Conservation (phyloP, 352 stramenopile species). For the Phytophthora pisi region DNA sequence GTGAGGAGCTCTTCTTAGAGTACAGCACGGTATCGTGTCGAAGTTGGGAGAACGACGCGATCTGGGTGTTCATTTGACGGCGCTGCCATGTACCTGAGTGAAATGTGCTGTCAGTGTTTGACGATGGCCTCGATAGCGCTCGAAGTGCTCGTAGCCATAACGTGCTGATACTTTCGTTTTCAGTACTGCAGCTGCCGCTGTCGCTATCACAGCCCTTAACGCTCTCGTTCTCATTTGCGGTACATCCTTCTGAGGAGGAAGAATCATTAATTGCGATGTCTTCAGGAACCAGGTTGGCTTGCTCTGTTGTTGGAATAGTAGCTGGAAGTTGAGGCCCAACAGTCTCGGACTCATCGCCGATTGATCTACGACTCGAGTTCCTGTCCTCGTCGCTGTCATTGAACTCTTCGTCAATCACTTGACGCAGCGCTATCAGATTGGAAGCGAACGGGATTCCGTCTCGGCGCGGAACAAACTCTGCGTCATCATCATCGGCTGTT, state of each 20-base stretch:
- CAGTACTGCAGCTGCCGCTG: background rate
- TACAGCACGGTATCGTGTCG: conserved; percentile 38
- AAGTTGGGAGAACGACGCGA: conserved; percentile 35
- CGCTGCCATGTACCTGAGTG: conserved; percentile 21
- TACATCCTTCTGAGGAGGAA: conserved; percentile 16
- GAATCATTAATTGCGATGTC: conserved; percentile 16
- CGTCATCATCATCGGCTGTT: background rate
- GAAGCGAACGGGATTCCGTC: conserved; percentile 28
- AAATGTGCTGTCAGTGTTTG: conserved; percentile 18
- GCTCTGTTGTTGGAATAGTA: background rate
- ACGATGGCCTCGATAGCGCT: conserved; percentile 22
- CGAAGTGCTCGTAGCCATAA: conserved; percentile 32
- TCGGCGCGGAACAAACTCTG: conserved; percentile 14
- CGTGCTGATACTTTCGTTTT: conserved; percentile 24
- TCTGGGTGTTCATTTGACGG: conserved; percentile 35
- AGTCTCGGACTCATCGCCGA: conserved; percentile 1
- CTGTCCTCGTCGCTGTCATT: background rate
- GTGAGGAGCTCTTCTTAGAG: no score
- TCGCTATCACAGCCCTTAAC: conserved; percentile 6
- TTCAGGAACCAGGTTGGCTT: background rate
- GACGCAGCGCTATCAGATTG: conserved; percentile 28
- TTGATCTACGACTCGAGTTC: background rate
- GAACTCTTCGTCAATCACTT: conserved; percentile 19
- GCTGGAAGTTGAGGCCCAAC: background rate
- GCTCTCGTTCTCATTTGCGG: background rate